phyloP scores from a whole-genome alignment of 2,329 filamentous ascomycete species.

The Pseudogymnoascus sp. region DNA sequence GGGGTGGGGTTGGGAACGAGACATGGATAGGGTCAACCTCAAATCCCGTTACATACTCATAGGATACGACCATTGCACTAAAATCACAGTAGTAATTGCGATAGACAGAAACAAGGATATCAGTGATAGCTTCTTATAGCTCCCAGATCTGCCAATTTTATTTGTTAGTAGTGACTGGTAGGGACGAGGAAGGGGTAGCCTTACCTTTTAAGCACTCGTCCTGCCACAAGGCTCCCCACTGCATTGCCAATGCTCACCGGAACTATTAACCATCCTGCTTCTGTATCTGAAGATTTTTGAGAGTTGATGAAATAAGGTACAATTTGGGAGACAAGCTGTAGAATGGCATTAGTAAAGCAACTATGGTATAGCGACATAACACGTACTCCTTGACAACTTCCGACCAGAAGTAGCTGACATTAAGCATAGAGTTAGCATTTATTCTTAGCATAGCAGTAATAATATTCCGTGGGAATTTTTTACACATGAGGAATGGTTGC shows the following conservation, averaged over 20 bases:
- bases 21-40: not conserved
- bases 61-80: conserved; percentile 16
- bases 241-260: not conserved
- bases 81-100: conserved; percentile 14
- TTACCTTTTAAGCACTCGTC: conserved; percentile 9
- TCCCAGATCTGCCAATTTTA: conserved; percentile 14
- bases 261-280: not conserved
- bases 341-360: conserved; percentile 10
- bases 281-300: not conserved
- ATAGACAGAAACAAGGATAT: conserved; percentile 15
- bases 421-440: not conserved
- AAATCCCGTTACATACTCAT: conserved; percentile 12
- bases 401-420: conserved; percentile 15
- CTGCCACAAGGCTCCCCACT: not conserved
- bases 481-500: not conserved
- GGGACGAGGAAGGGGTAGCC: not conserved
- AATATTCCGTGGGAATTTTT: not conserved
- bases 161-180: not conserved
- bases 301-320: conserved; percentile 8
- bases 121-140: conserved; percentile 18
- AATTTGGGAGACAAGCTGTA: conserved; percentile 18
- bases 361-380: not conserved
- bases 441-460: too few species aligned
- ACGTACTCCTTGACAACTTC: conserved; percentile 17
- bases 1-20: not conserved